phyloP scores from a whole-genome alignment of 179 eudicot species.

The Nepenthes alata region DNA sequence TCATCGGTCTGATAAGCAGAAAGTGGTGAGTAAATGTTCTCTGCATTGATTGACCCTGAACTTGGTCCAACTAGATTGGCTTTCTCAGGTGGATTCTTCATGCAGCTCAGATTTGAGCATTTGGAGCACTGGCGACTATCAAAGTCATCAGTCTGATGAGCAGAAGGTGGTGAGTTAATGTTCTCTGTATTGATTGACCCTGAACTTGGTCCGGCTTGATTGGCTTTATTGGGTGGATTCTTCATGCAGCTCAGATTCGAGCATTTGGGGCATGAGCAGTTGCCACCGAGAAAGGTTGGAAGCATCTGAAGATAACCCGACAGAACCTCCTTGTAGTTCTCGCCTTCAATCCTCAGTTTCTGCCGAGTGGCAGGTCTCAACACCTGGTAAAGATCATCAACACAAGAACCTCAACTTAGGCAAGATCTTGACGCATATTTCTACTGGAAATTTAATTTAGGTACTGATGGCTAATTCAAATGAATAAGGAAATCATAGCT shows the following conservation, averaged over 20 bases:
- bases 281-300: constrained; percentile 54
- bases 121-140: not conserved
- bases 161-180: constrained; percentile 4
- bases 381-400: constrained; percentile 24
- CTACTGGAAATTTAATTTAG: not conserved
- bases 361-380: constrained; percentile 45
- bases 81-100: not conserved
- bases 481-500: too few species aligned
- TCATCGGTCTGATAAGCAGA: constrained; percentile 1
- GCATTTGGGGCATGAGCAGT: constrained; percentile 44
- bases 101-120: constrained; percentile 5
- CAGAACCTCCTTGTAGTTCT: constrained; percentile 29
- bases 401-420: not conserved
- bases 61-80: constrained; percentile 7
- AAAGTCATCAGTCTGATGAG: constrained; percentile 5
- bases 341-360: constrained; percentile 39
- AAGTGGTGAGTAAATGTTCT: constrained; percentile 6
- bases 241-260: constrained; percentile 1
- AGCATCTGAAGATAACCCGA: constrained; percentile 27
- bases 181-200: constrained; percentile 5
- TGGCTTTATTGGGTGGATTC: not conserved
- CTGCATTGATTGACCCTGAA: constrained; percentile 3
- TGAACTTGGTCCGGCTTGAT: constrained; percentile 5
- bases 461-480: too few species aligned
- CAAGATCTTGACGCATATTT: not conserved